Evolutionary conservation across 176 grass and related monocot genomes (phyloP), one percentile per base, ranked within the genome.

Genomic region (Musa beccarii): DNA sequence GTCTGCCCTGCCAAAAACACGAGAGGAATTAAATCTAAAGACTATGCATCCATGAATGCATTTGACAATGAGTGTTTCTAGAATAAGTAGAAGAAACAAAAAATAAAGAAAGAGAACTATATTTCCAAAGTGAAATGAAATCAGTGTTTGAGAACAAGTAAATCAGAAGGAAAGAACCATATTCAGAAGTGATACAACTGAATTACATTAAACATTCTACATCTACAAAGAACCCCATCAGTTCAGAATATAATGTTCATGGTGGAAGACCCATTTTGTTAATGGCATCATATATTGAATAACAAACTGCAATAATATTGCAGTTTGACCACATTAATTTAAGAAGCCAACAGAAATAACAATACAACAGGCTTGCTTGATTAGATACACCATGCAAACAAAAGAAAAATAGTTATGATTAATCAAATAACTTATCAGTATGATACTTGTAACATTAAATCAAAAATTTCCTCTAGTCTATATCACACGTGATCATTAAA

Each of bases 1-100:
- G 85, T 80, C 94, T 98, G 53, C 94, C 94, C 92, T 95, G 84
- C 54, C 49, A 51, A 75, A 75, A 68, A 59, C 26, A 23, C 59
- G 10, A 81, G 29, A 29, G 17, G 10, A 1, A 70, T 20, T 10
- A 49, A 15, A 70, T 52, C 34, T 11, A 19, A 69, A 51, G 3
- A 19, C 2, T 9, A 68, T 6, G 34, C 34, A 43, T 43, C 34
- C 34, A 43, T 43, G 34, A 43, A 43, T 43, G 34, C 34, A 43
- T 43, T 43, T 43, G 3, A 43, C 5, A 43, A 43, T 6, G 4
- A 43, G 34, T 43, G 14, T 26, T 26, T 68, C 1, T 2, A 68
- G 24, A 68, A 52, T 19, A 70, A 9, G 34, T 70, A 11, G 16
- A 17, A 69, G 77, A 73, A 19, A 14, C 0, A 4, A 68, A 66